Percentiles rank a stretch among this genome's conserved stretches.
Conservation (phyloP, 306 rosid species). For the Mimosa pudica region DNA sequence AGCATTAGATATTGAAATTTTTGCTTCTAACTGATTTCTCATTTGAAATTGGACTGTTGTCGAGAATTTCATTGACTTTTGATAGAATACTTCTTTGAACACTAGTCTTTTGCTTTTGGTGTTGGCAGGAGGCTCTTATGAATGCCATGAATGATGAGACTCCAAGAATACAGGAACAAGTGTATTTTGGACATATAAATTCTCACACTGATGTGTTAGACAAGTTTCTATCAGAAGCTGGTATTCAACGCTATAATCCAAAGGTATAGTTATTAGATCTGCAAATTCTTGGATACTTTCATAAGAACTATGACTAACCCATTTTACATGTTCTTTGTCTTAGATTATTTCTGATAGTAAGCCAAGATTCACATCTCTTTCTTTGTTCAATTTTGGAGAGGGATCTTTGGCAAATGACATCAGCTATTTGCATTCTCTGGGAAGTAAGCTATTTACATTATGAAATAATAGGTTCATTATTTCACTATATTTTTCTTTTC, state of each 20-base stretch:
- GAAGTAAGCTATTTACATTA: constrained; percentile 65
- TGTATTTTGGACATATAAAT: constrained; percentile 89
- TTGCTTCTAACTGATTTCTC: constrained; percentile 25
- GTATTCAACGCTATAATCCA: constrained; percentile 90
- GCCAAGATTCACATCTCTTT: constrained; percentile 73
- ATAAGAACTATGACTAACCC: constrained; percentile 17
- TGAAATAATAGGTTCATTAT: constrained; percentile 29
- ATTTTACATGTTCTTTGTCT: constrained; percentile 29
- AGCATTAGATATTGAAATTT: constrained; percentile 13
- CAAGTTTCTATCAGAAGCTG: constrained; percentile 80
- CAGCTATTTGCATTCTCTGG: constrained; percentile 77
- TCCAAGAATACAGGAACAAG: constrained; percentile 93
- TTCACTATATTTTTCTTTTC: constrained; percentile 27
- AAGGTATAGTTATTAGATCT: constrained; percentile 55
- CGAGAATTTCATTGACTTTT: constrained; percentile 15
- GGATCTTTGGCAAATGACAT: constrained; percentile 58
- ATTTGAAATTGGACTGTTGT: constrained; percentile 10
- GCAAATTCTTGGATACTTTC: constrained; percentile 18
- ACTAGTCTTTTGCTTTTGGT: constrained; percentile 36
- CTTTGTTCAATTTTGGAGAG: constrained; percentile 57
- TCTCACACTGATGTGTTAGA: constrained; percentile 80
- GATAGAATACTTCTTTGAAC: constrained; percentile 12
- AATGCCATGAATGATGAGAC: constrained; percentile 93
- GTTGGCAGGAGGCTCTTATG: constrained; percentile 74
- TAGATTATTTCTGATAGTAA: constrained; percentile 83